phyloP scores from a whole-genome alignment of 1,284 basidiomycete genomes.

The Erythrobasidium hasegawianum region DNA sequence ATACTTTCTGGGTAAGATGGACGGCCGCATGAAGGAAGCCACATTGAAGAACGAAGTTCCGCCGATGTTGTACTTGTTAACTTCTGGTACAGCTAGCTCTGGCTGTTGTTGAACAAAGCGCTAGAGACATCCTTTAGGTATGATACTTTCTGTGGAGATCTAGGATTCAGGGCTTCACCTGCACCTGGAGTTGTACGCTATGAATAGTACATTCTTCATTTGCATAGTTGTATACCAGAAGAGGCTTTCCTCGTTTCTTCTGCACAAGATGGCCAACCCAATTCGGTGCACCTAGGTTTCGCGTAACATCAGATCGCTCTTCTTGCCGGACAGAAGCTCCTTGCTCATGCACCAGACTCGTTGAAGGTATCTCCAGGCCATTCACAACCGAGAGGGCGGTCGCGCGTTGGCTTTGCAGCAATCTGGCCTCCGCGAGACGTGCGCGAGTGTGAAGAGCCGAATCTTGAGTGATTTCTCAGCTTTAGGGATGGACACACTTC shows the following conservation, averaged over 20 bases:
- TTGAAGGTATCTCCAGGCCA: neutral
- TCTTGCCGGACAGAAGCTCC: neutral
- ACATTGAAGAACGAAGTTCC: neutral
- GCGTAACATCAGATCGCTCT: neutral
- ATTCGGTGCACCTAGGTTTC: neutral
- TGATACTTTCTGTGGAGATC: neutral
- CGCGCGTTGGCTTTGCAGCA: neutral
- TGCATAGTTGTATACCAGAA: neutral
- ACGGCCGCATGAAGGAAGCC: neutral
- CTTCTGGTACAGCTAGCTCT: neutral
- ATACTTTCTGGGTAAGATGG: neutral
- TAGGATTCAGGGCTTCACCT: neutral
- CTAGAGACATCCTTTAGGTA: neutral
- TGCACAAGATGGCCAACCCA: neutral
- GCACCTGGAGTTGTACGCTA: neutral
- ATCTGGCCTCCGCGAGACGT: neutral
- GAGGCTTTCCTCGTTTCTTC: neutral
- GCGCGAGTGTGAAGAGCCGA: neutral
- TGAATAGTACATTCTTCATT: neutral
- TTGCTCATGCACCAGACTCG: neutral
- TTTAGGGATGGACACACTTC: too few relatives aligned
- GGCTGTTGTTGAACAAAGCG: neutral
- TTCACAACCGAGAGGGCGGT: neutral
- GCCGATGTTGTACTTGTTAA: neutral
- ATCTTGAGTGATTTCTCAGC: too few relatives aligned